phyloP scores from a whole-genome alignment of 352 stramenopile species.

The Phytophthora sp. region DNA sequence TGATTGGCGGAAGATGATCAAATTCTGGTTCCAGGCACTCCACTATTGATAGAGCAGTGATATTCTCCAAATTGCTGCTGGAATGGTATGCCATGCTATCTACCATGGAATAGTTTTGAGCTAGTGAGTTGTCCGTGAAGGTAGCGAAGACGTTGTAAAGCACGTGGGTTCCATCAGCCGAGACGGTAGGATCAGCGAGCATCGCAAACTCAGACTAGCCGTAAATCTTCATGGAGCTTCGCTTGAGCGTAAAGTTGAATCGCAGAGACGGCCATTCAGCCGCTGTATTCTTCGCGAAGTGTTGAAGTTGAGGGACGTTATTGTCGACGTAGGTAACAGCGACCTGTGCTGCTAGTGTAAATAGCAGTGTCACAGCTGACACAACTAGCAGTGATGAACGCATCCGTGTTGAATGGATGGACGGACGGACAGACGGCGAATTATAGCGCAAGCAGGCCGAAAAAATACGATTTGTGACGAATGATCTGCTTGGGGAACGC shows the following conservation, averaged over 20 bases:
- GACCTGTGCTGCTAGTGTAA: background rate
- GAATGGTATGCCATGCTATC: conserved; percentile 14
- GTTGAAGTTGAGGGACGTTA: background rate
- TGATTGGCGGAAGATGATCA: conserved; percentile 6
- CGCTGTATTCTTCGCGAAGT: background rate
- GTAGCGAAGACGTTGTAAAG: conserved; percentile 31
- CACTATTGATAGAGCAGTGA: background rate
- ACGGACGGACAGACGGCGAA: no score
- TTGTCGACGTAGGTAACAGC: background rate
- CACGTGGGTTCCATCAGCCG: conserved; percentile 4
- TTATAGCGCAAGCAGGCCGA: no score
- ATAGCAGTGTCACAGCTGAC: background rate
- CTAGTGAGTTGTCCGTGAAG: conserved; percentile 11
- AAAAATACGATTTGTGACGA: background rate
- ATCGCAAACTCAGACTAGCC: conserved; percentile 29
- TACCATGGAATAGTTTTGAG: conserved; percentile 35
- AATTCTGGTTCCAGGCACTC: conserved; percentile 3
- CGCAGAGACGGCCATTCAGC: conserved; percentile 29
- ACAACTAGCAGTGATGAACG: background rate
- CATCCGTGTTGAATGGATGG: background rate
- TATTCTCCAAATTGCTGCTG: background rate
- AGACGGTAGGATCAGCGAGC: conserved; percentile 21
- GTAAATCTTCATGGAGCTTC: conserved; percentile 34
- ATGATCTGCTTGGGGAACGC: background rate
- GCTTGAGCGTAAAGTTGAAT: conserved; percentile 39